Base-by-base conservation (phyloP, 805 yeast species). In the Metschnikowia vanudenii region DNA sequence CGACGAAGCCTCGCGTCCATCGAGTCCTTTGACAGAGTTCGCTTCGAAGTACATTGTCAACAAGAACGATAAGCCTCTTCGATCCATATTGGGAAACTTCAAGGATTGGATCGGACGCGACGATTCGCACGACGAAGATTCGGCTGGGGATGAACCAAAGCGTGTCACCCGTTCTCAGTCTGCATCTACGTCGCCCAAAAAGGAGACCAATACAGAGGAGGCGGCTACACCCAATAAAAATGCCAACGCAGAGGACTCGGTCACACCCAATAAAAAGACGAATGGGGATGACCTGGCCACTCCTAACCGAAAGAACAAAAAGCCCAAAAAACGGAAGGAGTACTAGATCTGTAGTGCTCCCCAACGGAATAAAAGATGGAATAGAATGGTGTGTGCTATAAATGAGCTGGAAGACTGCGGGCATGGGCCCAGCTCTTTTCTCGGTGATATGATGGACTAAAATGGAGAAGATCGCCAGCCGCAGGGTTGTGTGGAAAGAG, bases 21-120 rank as follows among this genome's bases (percentile, higher is more conserved):
- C 65, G 34, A 74, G 84, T 13, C 88, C 88, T 2, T 81, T 84
- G 49, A 77, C 84, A 13, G 85, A 80, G 46, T 85, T 82, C 67
- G 88, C 88, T 1, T 68, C 80, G 29, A 78, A 73, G 53, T 83
- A 74, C 59, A 78, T 81, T 33, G 88, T 84, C 12, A 82, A 81
- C 59, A 79, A 69, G 54, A 69, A 69, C 52, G 59, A 55, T 19
- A 55, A 59, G 36, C 58, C 67, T 13, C 54, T 51, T 11, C 62
- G 62, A 44, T 61, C 72, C 2, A 56, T 71, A 28, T 55, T 72
- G 47, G 71, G 71, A 24, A 72, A 71, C 51, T 72, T 72, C 37
- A 66, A 66, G 54, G 74, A 62, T 42, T 72, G 76, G 76, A 71
- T 71, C 45, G 54, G 52, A 19, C 42, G 45, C 16, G 74, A 68